phyloP scores from a whole-genome alignment of 2,329 filamentous ascomycete species.

The Clarireedia paspali region DNA sequence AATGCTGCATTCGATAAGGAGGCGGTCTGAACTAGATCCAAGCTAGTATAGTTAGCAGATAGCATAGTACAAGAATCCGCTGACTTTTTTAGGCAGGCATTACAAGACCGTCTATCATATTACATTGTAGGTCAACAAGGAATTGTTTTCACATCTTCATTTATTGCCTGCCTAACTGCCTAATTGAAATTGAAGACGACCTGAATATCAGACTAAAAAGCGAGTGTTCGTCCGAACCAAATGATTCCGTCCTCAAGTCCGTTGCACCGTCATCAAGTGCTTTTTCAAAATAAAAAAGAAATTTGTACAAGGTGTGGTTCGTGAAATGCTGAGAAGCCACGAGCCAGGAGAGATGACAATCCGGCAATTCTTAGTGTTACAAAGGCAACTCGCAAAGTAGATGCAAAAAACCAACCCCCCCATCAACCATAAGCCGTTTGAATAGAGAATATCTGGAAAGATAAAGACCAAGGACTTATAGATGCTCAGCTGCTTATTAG shows the following conservation, averaged over 20 bases:
- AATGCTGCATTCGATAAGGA: background rate
- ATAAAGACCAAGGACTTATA: slow-evolving; percentile 1
- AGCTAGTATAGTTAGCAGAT: too few relatives aligned
- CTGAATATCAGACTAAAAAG: slow-evolving; percentile 19
- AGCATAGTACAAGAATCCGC: too few relatives aligned
- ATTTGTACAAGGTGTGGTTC: slow-evolving; percentile 25
- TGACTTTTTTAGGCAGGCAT: background rate
- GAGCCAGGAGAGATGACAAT: slow-evolving; percentile 14
- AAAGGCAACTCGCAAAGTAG: slow-evolving; percentile 21
- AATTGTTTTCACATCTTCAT: slow-evolving; percentile 3
- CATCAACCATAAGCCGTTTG: slow-evolving; percentile 1
- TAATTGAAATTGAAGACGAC: slow-evolving; percentile 17
- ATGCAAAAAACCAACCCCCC: slow-evolving; percentile 11
- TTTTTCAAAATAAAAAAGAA: slow-evolving; percentile 20
- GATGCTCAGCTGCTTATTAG: slow-evolving; percentile 1
- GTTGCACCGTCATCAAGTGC: slow-evolving; percentile 11
- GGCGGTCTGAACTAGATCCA: background rate
- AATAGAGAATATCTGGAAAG: background rate
- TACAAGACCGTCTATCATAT: background rate
- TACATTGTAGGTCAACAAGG: background rate
- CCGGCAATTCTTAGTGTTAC: slow-evolving; percentile 27
- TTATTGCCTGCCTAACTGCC: slow-evolving; percentile 17
- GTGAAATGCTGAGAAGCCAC: slow-evolving; percentile 17
- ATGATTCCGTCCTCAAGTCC: slow-evolving; percentile 12
- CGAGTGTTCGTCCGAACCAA: slow-evolving; percentile 20